A percentile compares a stretch with the other conserved stretches of the same genome.
phyloP scores from a whole-genome alignment of 2,329 filamentous ascomycete genomes.

The Fusarium lyarnte region DNA sequence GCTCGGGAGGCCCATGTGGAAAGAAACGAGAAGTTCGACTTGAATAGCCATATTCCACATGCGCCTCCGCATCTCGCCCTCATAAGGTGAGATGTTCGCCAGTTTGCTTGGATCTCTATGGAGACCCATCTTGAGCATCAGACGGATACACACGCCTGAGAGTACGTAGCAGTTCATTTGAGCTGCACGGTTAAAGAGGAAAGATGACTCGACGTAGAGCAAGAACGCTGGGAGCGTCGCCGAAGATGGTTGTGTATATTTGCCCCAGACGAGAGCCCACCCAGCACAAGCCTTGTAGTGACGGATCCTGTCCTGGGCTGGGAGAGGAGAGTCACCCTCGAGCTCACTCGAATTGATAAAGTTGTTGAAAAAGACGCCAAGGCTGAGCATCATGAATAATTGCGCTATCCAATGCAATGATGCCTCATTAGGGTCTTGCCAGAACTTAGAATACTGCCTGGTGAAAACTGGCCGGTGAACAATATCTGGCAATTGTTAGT shows the following conservation, averaged over 20 bases:
- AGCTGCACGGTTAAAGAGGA: constrained; percentile 59
- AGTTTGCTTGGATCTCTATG: constrained; percentile 65
- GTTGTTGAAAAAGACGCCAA: constrained; percentile 57
- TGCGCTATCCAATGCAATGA: constrained; percentile 61
- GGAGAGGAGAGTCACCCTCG: constrained; percentile 50
- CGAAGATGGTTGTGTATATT: constrained; percentile 60
- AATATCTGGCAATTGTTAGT: constrained; percentile 52
- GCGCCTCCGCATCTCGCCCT: constrained; percentile 64
- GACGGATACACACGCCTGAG: constrained; percentile 59
- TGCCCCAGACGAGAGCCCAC: constrained; percentile 61
- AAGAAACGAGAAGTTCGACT: constrained; percentile 71
- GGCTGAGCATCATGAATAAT: constrained; percentile 58
- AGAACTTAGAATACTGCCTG: constrained; percentile 60
- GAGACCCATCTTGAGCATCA: constrained; percentile 68
- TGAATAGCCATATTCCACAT: constrained; percentile 65
- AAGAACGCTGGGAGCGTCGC: constrained; percentile 62
- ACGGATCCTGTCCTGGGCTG: constrained; percentile 57
- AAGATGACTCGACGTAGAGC: constrained; percentile 63
- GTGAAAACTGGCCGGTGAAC: constrained; percentile 64
- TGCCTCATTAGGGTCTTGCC: constrained; percentile 52
- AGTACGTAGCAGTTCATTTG: constrained; percentile 66
- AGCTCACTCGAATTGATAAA: constrained; percentile 57
- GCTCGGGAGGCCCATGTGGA: constrained; percentile 73
- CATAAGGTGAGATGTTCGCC: constrained; percentile 60
- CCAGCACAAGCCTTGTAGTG: constrained; percentile 60